These are phyloP conservation scores for Pseudozyma sp. DNA, from an alignment of 1,284 basidiomycete species.

Conservation along the genomic window DNA sequence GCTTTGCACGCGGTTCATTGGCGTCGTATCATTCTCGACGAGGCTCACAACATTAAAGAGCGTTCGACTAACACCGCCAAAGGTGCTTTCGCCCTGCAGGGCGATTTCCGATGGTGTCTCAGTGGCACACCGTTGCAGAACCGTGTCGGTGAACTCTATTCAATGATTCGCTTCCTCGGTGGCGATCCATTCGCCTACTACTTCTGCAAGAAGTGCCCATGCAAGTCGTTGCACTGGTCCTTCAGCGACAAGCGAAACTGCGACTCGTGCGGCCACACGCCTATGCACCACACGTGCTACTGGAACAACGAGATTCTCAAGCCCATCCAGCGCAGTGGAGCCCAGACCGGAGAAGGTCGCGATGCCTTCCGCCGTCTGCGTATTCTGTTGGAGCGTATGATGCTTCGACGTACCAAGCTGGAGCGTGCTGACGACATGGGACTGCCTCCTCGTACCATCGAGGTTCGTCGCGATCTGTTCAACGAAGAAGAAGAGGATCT, in stretches of 20 bases:
- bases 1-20: constrained; percentile 87
- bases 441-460: constrained; percentile 91
- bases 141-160: constrained; percentile 95
- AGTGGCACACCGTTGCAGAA: constrained; percentile 90
- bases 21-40: constrained; percentile 86
- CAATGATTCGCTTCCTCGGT: constrained; percentile 76
- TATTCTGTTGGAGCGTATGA: constrained; percentile 90
- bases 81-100: constrained; percentile 87
- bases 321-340: constrained; percentile 65
- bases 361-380: constrained; percentile 65
- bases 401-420: constrained; percentile 82
- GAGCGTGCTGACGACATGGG: constrained; percentile 97
- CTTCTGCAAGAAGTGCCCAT: constrained; percentile 81
- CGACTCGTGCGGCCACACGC: constrained; percentile 90
- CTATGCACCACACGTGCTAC: constrained; percentile 86
- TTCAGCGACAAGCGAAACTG: constrained; percentile 86
- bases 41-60: constrained; percentile 93
- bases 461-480: constrained; percentile 91
- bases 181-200: constrained; percentile 59
- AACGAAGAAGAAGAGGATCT: constrained; percentile 96
- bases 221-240: constrained; percentile 90
- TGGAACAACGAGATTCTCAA: constrained; percentile 69
- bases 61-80: constrained; percentile 95
- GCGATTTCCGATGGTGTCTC: constrained; percentile 90
- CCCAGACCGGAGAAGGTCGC: constrained; percentile 60